Evolutionary conservation across 169 alveolate genomes (phyloP).

Genomic region (Plasmodium sp.): DNA sequence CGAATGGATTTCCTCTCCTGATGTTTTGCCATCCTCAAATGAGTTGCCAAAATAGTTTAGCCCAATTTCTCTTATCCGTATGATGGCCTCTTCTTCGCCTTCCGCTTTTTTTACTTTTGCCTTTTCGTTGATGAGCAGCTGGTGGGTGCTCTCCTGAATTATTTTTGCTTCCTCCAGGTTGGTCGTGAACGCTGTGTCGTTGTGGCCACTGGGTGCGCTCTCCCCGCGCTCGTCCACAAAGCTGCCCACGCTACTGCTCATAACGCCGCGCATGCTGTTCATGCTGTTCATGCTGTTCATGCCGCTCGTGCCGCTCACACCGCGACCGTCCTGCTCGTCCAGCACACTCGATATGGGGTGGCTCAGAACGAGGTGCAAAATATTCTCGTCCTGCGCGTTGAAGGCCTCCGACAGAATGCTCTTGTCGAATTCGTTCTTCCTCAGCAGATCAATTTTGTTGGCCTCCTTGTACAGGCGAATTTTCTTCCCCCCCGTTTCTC

Average conservation of each 20-base stretch:
- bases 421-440: slow-evolving; percentile 76
- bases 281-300: not conserved
- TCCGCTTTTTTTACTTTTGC: not conserved
- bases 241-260: too few relatives aligned
- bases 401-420: slow-evolving; percentile 80
- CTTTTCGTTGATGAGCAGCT: not conserved
- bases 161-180: slow-evolving; percentile 35
- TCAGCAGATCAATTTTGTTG: slow-evolving; percentile 69
- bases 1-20: not conserved
- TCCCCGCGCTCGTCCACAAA: not conserved
- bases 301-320: not conserved
- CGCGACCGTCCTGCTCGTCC: slow-evolving; percentile 2
- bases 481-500: not conserved
- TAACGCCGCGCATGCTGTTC: not conserved
- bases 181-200: not conserved
- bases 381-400: slow-evolving; percentile 76
- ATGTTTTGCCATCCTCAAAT: slow-evolving; percentile 53
- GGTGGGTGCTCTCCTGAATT: slow-evolving; percentile 30
- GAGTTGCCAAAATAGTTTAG: slow-evolving; percentile 62
- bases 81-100: not conserved
- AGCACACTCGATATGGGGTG: slow-evolving; percentile 78
- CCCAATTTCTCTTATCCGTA: slow-evolving; percentile 73
- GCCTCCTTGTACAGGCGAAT: slow-evolving; percentile 31
- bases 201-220: not conserved
- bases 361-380: slow-evolving; percentile 78